Evolutionary conservation across 305 asterid species (phyloP), one percentile per base, ranked within the genome.

Genomic region (Fraxinus xanthoxyloides): DNA sequence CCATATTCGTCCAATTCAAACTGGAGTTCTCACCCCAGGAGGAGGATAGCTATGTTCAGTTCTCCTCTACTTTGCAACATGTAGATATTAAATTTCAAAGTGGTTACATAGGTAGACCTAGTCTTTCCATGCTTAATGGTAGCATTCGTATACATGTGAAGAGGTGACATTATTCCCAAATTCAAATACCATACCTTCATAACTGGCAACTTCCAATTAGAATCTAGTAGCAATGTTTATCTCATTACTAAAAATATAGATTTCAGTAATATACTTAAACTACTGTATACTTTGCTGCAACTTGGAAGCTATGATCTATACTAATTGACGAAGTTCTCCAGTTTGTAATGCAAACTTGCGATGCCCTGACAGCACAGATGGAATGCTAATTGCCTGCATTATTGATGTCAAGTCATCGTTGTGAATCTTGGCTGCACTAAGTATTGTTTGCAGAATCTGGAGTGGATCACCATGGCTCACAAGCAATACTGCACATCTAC

Each of bases 401-500:
- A 92, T 88, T 67, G 92, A 89, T 7, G 77, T 78, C 86, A 91
- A 83, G 85, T 84, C 92, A 46, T 81, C 83, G 15, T 67, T 87
- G 32, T 79, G 81, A 78, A 83, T 81, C 85, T 76, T 85, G 35
- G 89, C 92, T 38, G 95, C 95, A 84, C 83, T 85, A 40, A 91
- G 69, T 69, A 89, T 83, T 67, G 98, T 91, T 92, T 96, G 99
- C 84, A 96, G 85, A 82, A 96, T 96, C 90, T 96, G 99, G 83
- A 96, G 95, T 5, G 98, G 98, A 87, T 96, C 98, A 3, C 98
- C 99, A 81, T 94, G 98, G 88, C 97, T 90, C 76, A 94, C 98
- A 15, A 95, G 81, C 90, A 95, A 84, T 80, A 94, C 91, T 0
- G 90, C 83, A 80, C 99, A 93, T 73, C 99, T 95, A 83, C 88